Conservation (phyloP, 306 rosid species). For the Quercus robur region DNA sequence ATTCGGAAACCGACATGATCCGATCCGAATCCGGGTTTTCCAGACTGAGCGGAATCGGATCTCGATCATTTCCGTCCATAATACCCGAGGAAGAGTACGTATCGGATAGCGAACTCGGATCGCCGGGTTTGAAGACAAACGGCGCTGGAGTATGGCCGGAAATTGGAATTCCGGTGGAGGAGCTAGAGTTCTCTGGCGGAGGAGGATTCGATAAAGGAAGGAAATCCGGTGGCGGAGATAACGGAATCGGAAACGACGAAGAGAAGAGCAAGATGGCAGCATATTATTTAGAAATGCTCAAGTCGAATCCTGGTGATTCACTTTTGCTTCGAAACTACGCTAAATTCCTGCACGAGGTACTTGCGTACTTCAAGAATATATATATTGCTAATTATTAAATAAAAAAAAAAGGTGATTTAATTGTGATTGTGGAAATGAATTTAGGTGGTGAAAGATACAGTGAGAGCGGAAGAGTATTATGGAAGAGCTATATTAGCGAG, state of each 20-base stretch:
- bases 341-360: conserved; percentile 76
- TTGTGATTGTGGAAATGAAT: conserved; percentile 26
- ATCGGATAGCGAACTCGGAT: background rate
- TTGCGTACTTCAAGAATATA: background rate
- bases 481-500: conserved; percentile 73
- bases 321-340: conserved; percentile 81
- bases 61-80: conserved; percentile 19
- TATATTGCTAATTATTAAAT: background rate
- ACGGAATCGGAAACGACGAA: conserved; percentile 24
- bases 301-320: conserved; percentile 68
- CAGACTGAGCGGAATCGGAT: conserved; percentile 9
- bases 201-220: conserved; percentile 8
- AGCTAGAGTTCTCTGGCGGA: conserved; percentile 20
- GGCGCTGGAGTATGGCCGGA: conserved; percentile 8
- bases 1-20: conserved; percentile 30
- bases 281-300: conserved; percentile 63
- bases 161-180: conserved; percentile 17
- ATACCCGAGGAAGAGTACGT: conserved; percentile 30
- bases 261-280: conserved; percentile 55
- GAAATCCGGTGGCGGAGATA: background rate
- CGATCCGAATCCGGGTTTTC: conserved; percentile 12
- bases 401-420: background rate
- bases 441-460: conserved; percentile 57
- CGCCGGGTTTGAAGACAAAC: background rate
- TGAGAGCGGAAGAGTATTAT: conserved; percentile 68